Base-by-base conservation (phyloP, 495 filamentous ascomycete genomes). In the Wilcoxina mikolae region DNA sequence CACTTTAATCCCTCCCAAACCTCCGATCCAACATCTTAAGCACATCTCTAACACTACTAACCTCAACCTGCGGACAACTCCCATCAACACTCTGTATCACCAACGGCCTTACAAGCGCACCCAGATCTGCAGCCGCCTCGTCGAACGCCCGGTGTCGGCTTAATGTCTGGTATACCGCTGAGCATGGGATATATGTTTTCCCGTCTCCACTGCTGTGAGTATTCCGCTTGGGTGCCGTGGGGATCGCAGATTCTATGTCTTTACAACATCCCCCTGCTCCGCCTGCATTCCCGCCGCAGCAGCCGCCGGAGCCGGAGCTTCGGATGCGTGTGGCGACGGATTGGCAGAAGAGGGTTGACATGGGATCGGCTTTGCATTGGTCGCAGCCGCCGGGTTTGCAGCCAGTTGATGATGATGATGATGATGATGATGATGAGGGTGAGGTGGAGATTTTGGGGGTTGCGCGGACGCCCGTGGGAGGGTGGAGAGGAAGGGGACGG, bases 1-100 rank as follows among this genome's bases (percentile, higher is more conserved):
- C n/a, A n/a, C n/a, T n/a, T n/a, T 33, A 39, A 65, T 65, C 69
- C 42, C 71, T 59, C 4, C 79, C 81, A 67, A 94, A 94, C 35
- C 86, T 67, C 33, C 85, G 75, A 64, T 94, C 87, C 64, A 94
- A 87, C 54, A 81, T 80, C 58, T 83, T 85, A 53, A 94, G 66
- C 26, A 91, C 85, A 35, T 80, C 79, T 81, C 90, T 87, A 24
- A 94, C 85, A 65, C 83, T 88, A 3, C 84, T 85, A 0, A 86
- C 83, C 63, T 94, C 85, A 7, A 94, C 80, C 64, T 90, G 83
- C 58, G 80, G 20, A 75, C 75, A 55, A 79, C 72, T 55, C 23
- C 61, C 58, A 52, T 67, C 60, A 4, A 45, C 47, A 4, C 53
- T 61, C 27, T 73, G 74, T 9, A 81, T 71, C 12, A 83, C 79